A percentile compares a stretch with the other conserved stretches of the same genome.
Evolutionary conservation across 2,329 filamentous ascomycete species (phyloP).

Genomic region (Orbilia oligospora): DNA sequence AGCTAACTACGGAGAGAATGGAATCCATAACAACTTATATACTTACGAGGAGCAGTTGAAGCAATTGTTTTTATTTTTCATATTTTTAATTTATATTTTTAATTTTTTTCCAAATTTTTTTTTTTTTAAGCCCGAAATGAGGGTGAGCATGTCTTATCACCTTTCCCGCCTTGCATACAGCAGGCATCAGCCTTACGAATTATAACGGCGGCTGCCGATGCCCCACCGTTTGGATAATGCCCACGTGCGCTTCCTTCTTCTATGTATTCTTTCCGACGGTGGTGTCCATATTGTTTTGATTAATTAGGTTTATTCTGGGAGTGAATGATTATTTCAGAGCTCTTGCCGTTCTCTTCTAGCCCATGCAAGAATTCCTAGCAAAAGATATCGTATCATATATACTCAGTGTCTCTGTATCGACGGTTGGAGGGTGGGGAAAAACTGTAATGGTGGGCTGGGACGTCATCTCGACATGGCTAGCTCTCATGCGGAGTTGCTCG

Average conservation of each 20-base stretch:
- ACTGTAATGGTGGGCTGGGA: conserved; percentile 49
- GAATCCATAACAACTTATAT: conserved; percentile 73
- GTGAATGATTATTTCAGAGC: conserved; percentile 22
- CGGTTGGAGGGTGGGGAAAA: conserved; percentile 37
- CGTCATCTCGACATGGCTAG: conserved; percentile 59
- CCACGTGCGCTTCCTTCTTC: conserved; percentile 49
- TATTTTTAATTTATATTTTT: no score
- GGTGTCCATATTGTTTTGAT: background rate
- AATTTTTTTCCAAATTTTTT: no score
- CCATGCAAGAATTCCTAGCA: conserved; percentile 4
- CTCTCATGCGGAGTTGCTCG: conserved; percentile 6
- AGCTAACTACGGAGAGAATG: conserved; percentile 95
- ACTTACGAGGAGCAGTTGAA: conserved; percentile 63
- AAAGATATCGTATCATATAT: conserved; percentile 34
- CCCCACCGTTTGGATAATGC: conserved; percentile 39
- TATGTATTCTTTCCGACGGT: conserved; percentile 8
- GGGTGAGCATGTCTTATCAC: conserved; percentile 21
- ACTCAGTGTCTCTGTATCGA: conserved; percentile 44
- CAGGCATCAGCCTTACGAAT: conserved; percentile 19
- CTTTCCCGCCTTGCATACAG: conserved; percentile 17
- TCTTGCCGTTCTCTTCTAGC: background rate
- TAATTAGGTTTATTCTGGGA: conserved; percentile 8
- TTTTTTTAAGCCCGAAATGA: background rate
- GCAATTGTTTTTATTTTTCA: conserved; percentile 4
- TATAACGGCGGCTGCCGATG: conserved; percentile 1